Evolutionary conservation across 495 filamentous ascomycete species (phyloP).

Genomic region (Platismatia glauca): DNA sequence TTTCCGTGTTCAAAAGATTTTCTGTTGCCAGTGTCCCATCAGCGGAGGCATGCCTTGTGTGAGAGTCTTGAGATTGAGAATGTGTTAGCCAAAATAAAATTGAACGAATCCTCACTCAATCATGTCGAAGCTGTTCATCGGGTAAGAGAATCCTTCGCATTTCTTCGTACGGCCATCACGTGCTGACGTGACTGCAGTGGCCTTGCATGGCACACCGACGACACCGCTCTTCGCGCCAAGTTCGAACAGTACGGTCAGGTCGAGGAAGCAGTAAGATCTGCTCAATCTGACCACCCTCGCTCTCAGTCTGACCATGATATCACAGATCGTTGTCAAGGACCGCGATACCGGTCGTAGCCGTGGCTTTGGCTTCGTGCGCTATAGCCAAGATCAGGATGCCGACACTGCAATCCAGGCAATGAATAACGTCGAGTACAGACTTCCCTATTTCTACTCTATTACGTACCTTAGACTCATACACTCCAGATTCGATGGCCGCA

Average conservation of each 20-base stretch:
- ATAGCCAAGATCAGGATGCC: slow-evolving; percentile 70
- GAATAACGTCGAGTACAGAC: slow-evolving; percentile 87
- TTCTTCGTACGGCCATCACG: slow-evolving; percentile 11
- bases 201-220: slow-evolving; percentile 96
- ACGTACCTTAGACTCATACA: slow-evolving; percentile 6
- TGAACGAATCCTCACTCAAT: slow-evolving; percentile 27
- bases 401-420: slow-evolving; percentile 69
- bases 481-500: slow-evolving; percentile 84
- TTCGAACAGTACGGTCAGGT: slow-evolving; percentile 84
- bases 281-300: slow-evolving; percentile 13
- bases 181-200: slow-evolving; percentile 48
- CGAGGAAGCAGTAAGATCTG: slow-evolving; percentile 78
- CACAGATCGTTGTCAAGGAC: slow-evolving; percentile 92
- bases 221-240: slow-evolving; percentile 67
- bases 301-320: slow-evolving; percentile 20
- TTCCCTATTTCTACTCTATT: not conserved
- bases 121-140: slow-evolving; percentile 89
- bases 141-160: slow-evolving; percentile 45
- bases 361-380: slow-evolving; percentile 95
- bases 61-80: slow-evolving; percentile 33
- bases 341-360: slow-evolving; percentile 92
- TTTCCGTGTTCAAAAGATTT: slow-evolving; percentile 23
- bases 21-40: slow-evolving; percentile 26
- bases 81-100: slow-evolving; percentile 26
- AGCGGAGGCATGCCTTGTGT: slow-evolving; percentile 27